Evolutionary conservation across 805 yeast genomes (phyloP).

Genomic region (Pichia pseudocactophila): DNA sequence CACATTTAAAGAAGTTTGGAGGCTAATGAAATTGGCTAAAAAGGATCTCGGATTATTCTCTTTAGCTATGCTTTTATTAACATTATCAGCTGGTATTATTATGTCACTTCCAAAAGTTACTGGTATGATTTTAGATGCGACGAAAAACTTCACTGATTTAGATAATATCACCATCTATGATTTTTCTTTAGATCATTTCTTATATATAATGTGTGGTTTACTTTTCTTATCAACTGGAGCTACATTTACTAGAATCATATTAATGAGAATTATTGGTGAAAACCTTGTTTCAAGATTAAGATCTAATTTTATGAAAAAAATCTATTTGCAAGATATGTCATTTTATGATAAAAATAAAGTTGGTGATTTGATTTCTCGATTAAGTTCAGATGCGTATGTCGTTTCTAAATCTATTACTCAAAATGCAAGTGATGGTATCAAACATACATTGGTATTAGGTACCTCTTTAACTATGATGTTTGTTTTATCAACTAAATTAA

Average conservation of each 20-base stretch:
- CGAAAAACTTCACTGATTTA: slow-evolving; percentile 26
- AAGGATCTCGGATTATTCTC: slow-evolving; percentile 37
- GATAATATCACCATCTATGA: slow-evolving; percentile 40
- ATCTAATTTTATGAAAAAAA: slow-evolving; percentile 65
- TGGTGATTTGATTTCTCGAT: slow-evolving; percentile 83
- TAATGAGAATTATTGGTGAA: slow-evolving; percentile 77
- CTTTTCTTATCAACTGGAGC: slow-evolving; percentile 69
- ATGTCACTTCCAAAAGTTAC: slow-evolving; percentile 49
- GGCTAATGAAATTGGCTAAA: slow-evolving; percentile 35
- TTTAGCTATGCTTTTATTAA: slow-evolving; percentile 35
- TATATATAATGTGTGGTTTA: slow-evolving; percentile 48
- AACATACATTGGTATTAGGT: slow-evolving; percentile 70
- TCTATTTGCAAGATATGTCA: slow-evolving; percentile 79
- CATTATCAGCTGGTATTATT: slow-evolving; percentile 40
- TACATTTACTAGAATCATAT: slow-evolving; percentile 68
- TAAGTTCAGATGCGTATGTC: slow-evolving; percentile 83
- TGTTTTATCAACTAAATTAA: slow-evolving; percentile 68
- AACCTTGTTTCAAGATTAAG: slow-evolving; percentile 78
- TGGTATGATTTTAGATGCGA: slow-evolving; percentile 45
- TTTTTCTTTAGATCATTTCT: slow-evolving; percentile 50
- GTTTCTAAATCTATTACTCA: slow-evolving; percentile 82
- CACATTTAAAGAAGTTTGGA: slow-evolving; percentile 29
- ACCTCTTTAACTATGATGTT: slow-evolving; percentile 91
- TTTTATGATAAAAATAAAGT: slow-evolving; percentile 85
- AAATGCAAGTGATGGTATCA: slow-evolving; percentile 83